Evolutionary conservation across 2,329 filamentous ascomycete genomes (phyloP), one percentile per base, ranked within the genome.

Genomic region (Penicillium sp.): DNA sequence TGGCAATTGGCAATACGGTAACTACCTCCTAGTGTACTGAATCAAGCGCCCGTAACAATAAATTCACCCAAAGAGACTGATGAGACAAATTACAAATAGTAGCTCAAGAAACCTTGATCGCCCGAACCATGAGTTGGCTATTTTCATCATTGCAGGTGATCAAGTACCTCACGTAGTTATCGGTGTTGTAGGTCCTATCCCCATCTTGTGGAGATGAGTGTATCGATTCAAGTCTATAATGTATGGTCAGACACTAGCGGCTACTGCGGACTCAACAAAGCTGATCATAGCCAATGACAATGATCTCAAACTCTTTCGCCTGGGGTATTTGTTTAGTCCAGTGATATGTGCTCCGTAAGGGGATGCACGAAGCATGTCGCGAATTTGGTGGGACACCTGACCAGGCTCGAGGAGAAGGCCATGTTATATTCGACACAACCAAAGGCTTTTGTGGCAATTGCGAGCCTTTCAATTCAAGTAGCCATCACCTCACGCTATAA

Each of bases 241-340:
- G 11, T 30, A 50, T 53, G 27, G 46, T 50, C 46, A 34, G 32
- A 39, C 46, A n/a, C 51, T 50, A 54, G 51, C 34, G 46, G 46
- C 51, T 50, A 27, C 40, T 18, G 46, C 46, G 46, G 40, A 44
- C 47, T 44, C 34, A 34, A 19, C 29, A 27, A 40, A 16, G 27
- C 34, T 30, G 18, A n/a, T 8, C 29, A 32, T 16, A 41, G 46
- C 51, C 51, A 50, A 54, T 54, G 18, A 50, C 10, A 19, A 44
- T 18, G 13, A 40, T 44, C 19, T 54, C n/a, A 10, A 14, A 14
- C 26, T 38, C 8, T 23, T 45, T 51, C 44, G 19, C 32, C 19
- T 16, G 18, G 34, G 48, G 23, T 44, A 29, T 50, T 35, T 23
- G 44, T 53, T 41, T 44, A 40, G 30, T 26, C 9, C 11, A 53